Evolutionary conservation across 192 early-diverging fungal species (phyloP).

Genomic region (Phycomyces nitens): DNA sequence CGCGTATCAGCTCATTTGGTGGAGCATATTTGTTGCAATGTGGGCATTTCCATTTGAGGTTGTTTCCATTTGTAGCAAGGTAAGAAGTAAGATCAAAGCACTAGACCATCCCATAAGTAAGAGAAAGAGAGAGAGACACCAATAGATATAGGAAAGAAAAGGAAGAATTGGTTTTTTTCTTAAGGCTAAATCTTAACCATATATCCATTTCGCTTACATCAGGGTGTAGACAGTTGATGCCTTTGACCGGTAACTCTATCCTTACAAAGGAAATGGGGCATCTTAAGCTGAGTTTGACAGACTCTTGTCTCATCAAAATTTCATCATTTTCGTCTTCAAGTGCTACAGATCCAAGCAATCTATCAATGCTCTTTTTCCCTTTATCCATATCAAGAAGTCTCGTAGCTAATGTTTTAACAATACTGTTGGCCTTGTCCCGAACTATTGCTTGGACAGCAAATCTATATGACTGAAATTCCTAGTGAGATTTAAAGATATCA

Average conservation of each 20-base stretch:
- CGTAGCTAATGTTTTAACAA: background rate
- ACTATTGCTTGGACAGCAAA: slow-evolving; percentile 2
- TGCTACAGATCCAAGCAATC: background rate
- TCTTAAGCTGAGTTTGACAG: slow-evolving; percentile 7
- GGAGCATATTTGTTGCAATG: slow-evolving; percentile 15
- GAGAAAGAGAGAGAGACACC: background rate
- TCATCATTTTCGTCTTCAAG: slow-evolving; percentile 14
- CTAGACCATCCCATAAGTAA: background rate
- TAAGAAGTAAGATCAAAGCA: slow-evolving; percentile 23
- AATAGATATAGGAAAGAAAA: too few relatives aligned
- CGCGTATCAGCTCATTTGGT: slow-evolving; percentile 6
- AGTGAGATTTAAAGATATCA: background rate
- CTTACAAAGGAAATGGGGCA: slow-evolving; percentile 21
- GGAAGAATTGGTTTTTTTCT: background rate
- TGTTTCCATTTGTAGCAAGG: slow-evolving; percentile 6
- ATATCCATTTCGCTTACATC: slow-evolving; percentile 11
- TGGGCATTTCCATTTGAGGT: slow-evolving; percentile 20
- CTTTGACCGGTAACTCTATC: slow-evolving; percentile 15
- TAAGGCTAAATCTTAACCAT: background rate
- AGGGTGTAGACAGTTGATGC: slow-evolving; percentile 19
- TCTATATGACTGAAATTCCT: background rate
- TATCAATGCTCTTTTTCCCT: background rate
- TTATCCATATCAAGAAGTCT: background rate
- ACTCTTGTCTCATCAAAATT: slow-evolving; percentile 10
- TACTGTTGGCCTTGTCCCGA: background rate